Conservation (phyloP, 2,329 filamentous ascomycete genomes). For the Aspergillus floridensis region DNA sequence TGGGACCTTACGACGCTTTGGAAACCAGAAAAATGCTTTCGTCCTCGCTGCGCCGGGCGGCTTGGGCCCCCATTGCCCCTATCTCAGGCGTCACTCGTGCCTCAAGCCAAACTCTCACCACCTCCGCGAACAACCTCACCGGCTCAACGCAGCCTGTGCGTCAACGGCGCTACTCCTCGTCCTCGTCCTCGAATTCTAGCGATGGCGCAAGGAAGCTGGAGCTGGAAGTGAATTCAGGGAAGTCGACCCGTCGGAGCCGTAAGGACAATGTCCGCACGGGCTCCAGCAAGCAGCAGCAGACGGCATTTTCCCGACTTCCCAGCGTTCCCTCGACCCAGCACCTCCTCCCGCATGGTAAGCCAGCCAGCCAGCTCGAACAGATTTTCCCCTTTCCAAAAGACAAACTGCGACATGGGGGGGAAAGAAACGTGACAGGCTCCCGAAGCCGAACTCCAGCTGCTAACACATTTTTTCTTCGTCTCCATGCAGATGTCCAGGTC, state of each 20-base stretch:
- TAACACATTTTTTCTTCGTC: neutral
- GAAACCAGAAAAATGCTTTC: slow-evolving; percentile 39
- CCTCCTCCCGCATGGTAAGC: slow-evolving; percentile 48
- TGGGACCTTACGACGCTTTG: slow-evolving; percentile 22
- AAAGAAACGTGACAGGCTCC: neutral
- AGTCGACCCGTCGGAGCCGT: slow-evolving; percentile 34
- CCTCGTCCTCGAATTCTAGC: slow-evolving; percentile 49
- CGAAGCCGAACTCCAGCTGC: too few relatives aligned
- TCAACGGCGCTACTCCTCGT: slow-evolving; percentile 47
- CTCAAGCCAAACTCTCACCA: slow-evolving; percentile 30
- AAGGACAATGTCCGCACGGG: slow-evolving; percentile 36
- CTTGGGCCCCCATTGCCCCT: slow-evolving; percentile 36
- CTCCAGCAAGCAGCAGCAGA: slow-evolving; percentile 41
- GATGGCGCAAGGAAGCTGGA: slow-evolving; percentile 45
- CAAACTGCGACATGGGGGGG: neutral
- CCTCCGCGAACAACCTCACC: slow-evolving; percentile 32
- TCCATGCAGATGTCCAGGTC: slow-evolving; percentile 70
- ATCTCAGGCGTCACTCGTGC: slow-evolving; percentile 35
- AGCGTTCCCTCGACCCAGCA: slow-evolving; percentile 51
- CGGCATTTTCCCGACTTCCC: slow-evolving; percentile 44
- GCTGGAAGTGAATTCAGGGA: slow-evolving; percentile 39
- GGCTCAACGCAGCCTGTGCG: slow-evolving; percentile 37
- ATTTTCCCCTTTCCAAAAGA: too few relatives aligned
- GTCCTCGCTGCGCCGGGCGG: slow-evolving; percentile 46
- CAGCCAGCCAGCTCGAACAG: neutral